A percentile compares a stretch with the other conserved stretches of the same genome.
Evolutionary conservation across 208 protist species (phyloP).

Genomic region (Leishmania turanica): DNA sequence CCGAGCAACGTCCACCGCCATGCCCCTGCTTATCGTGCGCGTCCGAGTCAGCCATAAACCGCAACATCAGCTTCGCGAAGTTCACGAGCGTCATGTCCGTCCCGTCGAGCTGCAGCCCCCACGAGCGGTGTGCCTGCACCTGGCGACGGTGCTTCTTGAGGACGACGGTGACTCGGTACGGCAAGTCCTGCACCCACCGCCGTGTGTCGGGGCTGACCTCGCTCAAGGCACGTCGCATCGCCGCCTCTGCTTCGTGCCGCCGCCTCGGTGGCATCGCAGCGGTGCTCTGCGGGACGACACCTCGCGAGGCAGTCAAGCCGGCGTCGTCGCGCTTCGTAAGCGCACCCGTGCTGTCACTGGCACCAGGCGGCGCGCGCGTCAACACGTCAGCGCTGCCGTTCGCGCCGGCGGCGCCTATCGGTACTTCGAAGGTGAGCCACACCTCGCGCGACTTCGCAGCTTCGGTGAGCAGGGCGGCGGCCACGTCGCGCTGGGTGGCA

Average conservation of each 20-base stretch:
- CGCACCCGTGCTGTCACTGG: background rate
- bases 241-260: conserved; percentile 1
- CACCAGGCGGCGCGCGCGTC: background rate
- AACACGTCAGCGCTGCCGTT: background rate
- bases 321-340: background rate
- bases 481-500: conserved; percentile 33
- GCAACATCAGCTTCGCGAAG: conserved; percentile 32
- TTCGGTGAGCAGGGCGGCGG: conserved; percentile 22
- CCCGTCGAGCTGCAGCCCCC: conserved; percentile 41
- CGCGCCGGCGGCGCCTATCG: background rate
- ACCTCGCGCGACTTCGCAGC: conserved; percentile 27
- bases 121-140: conserved; percentile 28
- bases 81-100: conserved; percentile 48
- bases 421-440: conserved; percentile 31
- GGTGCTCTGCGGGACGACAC: conserved; percentile 17
- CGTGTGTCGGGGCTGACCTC: conserved; percentile 16
- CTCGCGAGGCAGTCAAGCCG: conserved; percentile 5
- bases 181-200: conserved; percentile 37
- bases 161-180: conserved; percentile 33
- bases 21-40: background rate
- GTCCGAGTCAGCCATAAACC: conserved; percentile 29
- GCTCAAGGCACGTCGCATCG: conserved; percentile 20
- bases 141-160: conserved; percentile 24
- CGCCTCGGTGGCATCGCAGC: conserved; percentile 4
- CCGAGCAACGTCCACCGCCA: background rate